phyloP scores from a whole-genome alignment of 345 rosid genomes.

The Brassica carinata region DNA sequence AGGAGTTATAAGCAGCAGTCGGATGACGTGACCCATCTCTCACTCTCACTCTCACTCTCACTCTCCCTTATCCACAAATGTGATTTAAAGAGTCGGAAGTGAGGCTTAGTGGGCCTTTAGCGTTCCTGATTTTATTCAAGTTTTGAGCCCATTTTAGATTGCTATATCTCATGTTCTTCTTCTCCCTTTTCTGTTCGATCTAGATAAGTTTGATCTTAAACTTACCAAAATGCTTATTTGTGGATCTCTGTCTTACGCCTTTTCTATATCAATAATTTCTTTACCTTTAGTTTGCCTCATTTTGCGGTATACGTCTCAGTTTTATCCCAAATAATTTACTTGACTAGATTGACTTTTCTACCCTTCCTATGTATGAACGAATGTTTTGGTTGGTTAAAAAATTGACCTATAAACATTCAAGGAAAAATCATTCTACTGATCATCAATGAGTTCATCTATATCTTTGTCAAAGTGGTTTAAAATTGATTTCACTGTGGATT shows the following conservation, averaged over 20 bases:
- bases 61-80: background rate
- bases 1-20: conserved; percentile 37
- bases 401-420: background rate
- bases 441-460: background rate
- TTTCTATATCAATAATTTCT: no score
- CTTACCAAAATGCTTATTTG: background rate
- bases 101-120: background rate
- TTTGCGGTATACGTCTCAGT: no score
- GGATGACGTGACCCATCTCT: conserved; percentile 54
- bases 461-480: background rate
- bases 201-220: no score
- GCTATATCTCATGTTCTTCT: background rate
- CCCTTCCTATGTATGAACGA: background rate
- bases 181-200: no score
- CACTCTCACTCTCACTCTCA: background rate
- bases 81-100: background rate
- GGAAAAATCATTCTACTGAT: background rate
- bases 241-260: background rate
- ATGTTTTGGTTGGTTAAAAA: background rate
- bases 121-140: background rate
- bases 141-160: background rate
- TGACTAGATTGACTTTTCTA: no score
- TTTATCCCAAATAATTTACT: no score
- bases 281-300: no score
- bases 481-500: background rate